Evolutionary conservation across 495 filamentous ascomycete genomes (phyloP).

Genomic region (Cairneyella variabilis): DNA sequence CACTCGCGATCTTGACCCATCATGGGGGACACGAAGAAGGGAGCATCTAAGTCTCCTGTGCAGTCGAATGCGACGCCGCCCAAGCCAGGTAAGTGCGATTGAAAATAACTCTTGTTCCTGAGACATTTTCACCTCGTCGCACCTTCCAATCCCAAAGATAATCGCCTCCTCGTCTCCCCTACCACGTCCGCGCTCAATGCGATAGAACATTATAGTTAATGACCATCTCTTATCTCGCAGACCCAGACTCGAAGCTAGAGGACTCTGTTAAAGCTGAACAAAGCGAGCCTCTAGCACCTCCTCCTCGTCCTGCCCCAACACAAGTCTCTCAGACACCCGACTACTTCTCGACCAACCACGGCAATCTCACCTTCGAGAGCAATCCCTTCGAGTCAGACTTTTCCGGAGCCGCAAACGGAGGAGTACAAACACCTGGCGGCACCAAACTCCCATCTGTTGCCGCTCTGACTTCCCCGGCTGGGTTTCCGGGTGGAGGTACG

Average conservation of each 20-base stretch:
- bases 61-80: conserved; percentile 16
- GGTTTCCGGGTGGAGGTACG: conserved; percentile 62
- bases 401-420: conserved; percentile 44
- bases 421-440: conserved; percentile 81
- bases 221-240: background rate
- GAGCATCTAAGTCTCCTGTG: conserved; percentile 17
- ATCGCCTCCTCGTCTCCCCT: background rate
- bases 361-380: conserved; percentile 72
- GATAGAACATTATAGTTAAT: background rate
- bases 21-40: conserved; percentile 24
- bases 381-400: conserved; percentile 98
- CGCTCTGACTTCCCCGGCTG: conserved; percentile 85
- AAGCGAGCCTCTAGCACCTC: conserved; percentile 56
- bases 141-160: conserved; percentile 4
- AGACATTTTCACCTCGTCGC: background rate
- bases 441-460: conserved; percentile 89
- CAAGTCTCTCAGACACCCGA: conserved; percentile 60
- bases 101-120: background rate
- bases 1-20: conserved; percentile 9
- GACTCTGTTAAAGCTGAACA: conserved; percentile 29
- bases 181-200: background rate
- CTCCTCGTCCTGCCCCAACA: conserved; percentile 67
- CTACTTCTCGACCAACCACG: conserved; percentile 67
- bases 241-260: conserved; percentile 3
- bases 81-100: background rate